Evolutionary conservation across 2,329 filamentous ascomycete genomes (phyloP).

Genomic region (Ascocoryne sarcoides): DNA sequence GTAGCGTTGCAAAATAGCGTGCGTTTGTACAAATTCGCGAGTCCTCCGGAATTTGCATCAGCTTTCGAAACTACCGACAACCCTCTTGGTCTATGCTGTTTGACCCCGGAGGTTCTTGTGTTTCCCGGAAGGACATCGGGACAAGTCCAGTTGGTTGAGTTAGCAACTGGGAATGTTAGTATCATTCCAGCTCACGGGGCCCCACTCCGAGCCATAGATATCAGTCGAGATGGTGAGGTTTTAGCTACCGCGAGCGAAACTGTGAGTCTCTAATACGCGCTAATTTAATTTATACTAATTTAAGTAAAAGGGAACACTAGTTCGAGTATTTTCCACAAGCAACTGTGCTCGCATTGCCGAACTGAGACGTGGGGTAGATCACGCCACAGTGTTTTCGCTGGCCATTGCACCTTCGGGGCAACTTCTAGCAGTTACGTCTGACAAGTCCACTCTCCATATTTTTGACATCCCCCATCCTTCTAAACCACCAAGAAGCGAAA

Average conservation of each 20-base stretch:
- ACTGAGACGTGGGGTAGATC: conserved; percentile 80
- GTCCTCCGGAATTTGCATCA: conserved; percentile 59
- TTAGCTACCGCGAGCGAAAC: conserved; percentile 86
- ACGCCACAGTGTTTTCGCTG: conserved; percentile 77
- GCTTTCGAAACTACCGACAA: conserved; percentile 85
- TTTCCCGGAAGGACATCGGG: conserved; percentile 84
- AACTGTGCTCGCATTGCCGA: conserved; percentile 78
- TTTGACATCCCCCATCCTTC: conserved; percentile 69
- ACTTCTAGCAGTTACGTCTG: conserved; percentile 83
- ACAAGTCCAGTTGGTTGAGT: conserved; percentile 80
- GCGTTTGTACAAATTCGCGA: conserved; percentile 70
- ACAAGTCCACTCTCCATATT: conserved; percentile 92
- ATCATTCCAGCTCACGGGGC: conserved; percentile 89
- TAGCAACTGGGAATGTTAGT: conserved; percentile 72
- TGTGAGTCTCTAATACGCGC: conserved; percentile 34
- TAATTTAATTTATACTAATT: conserved; percentile 4
- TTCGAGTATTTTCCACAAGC: conserved; percentile 74
- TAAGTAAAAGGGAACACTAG: conserved; percentile 62
- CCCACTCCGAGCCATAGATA: conserved; percentile 64
- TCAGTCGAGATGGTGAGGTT: conserved; percentile 72
- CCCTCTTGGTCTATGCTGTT: conserved; percentile 66
- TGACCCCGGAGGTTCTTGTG: conserved; percentile 64
- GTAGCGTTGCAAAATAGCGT: conserved; percentile 77
- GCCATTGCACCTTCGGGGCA: conserved; percentile 76
- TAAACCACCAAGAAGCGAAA: conserved; percentile 30